These are phyloP conservation scores for Phytopythium oedochilum DNA, from an alignment of 352 stramenopile genomes.

Conservation along the genomic window DNA sequence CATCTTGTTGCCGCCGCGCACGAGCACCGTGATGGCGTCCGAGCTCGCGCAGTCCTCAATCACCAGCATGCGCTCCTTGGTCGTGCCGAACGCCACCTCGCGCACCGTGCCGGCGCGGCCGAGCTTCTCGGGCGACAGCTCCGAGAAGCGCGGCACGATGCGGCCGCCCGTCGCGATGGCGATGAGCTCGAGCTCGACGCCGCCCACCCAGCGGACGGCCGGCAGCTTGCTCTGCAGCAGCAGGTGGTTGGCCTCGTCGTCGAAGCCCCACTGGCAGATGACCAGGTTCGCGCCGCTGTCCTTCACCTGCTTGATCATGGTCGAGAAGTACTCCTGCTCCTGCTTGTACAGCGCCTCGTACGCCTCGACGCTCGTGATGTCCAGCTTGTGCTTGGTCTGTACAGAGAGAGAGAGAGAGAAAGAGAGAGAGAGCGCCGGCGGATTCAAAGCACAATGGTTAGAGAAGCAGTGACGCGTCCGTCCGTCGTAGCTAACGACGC, in stretches of 20 bases:
- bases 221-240: slow-evolving; percentile 97
- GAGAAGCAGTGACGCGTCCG: too few relatives aligned
- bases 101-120: slow-evolving; percentile 92
- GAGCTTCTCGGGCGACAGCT: slow-evolving; percentile 97
- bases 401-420: neutral
- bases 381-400: slow-evolving; percentile 98
- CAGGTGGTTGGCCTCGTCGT: slow-evolving; percentile 99
- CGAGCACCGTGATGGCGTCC: slow-evolving; percentile 98
- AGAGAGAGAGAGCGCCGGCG: too few relatives aligned
- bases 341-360: slow-evolving; percentile 96
- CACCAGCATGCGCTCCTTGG: slow-evolving; percentile 97
- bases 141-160: slow-evolving; percentile 98
- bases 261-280: slow-evolving; percentile 99
- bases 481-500: too few relatives aligned
- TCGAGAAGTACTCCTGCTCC: slow-evolving; percentile 99
- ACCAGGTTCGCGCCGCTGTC: slow-evolving; percentile 98
- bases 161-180: slow-evolving; percentile 98
- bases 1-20: slow-evolving; percentile 99
- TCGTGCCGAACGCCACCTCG: slow-evolving; percentile 97
- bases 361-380: slow-evolving; percentile 97
- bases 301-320: slow-evolving; percentile 99
- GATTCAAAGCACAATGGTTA: too few relatives aligned
- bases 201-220: slow-evolving; percentile 98
- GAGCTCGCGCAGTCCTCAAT: slow-evolving; percentile 98
- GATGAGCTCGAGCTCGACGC: slow-evolving; percentile 99